Evolutionary conservation across 2,329 filamentous ascomycete genomes (phyloP).

Genomic region (Pestalotiopsis sp.): DNA sequence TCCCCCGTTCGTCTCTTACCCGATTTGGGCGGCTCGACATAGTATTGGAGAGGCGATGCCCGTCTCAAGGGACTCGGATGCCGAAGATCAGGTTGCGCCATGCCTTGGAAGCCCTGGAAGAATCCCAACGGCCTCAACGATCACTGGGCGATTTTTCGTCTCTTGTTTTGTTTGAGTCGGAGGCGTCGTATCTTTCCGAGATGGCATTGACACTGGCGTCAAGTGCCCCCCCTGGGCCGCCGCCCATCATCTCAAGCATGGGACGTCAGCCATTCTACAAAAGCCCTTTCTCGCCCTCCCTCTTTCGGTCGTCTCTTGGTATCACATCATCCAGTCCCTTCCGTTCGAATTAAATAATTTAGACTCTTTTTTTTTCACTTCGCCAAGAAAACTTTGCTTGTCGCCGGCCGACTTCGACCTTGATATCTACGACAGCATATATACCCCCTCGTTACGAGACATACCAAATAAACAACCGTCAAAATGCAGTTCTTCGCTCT

Average conservation of each 20-base stretch:
- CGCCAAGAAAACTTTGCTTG: conserved; percentile 34
- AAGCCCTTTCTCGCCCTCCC: conserved; percentile 20
- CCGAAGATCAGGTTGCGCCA: conserved; percentile 22
- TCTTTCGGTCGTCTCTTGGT: conserved; percentile 11
- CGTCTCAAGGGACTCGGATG: conserved; percentile 26
- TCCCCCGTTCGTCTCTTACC: conserved; percentile 8
- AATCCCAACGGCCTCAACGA: not conserved
- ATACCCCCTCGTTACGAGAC: conserved; percentile 15
- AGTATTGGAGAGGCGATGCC: not conserved
- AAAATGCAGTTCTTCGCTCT: conserved; percentile 57
- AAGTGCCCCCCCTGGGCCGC: not conserved
- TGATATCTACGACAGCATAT: conserved; percentile 24
- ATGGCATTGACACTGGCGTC: not conserved
- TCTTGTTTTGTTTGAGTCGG: conserved; percentile 8
- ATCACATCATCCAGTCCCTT: conserved; percentile 2
- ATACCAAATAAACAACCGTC: conserved; percentile 24
- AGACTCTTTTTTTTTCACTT: conserved; percentile 20
- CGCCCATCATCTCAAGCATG: not conserved
- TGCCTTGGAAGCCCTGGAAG: conserved; percentile 6
- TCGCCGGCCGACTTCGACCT: conserved; percentile 54
- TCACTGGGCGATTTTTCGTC: not conserved
- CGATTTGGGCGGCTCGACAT: conserved; percentile 6
- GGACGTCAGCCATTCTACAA: conserved; percentile 2
- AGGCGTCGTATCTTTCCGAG: conserved; percentile 1
- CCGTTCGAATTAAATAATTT: conserved; percentile 21